These are phyloP conservation scores for Pleurozium schreberi DNA, from an alignment of 225 moss, liverwort and hornwort species.

Conservation along the genomic window DNA sequence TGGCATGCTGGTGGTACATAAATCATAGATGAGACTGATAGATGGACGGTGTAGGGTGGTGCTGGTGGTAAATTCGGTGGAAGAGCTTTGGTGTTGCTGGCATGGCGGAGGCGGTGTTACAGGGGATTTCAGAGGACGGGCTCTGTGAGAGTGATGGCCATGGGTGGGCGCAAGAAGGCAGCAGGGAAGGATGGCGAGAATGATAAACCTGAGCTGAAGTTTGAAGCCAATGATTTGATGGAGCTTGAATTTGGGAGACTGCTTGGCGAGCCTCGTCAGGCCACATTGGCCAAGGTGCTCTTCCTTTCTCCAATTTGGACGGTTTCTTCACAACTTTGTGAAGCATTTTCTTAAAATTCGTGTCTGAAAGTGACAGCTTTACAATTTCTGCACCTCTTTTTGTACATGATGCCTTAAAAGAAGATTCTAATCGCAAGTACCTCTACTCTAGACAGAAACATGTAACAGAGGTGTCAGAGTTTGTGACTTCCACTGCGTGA, in stretches of 20 bases:
- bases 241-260: conserved; percentile 72
- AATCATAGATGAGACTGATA: neutral
- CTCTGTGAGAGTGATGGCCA: conserved; percentile 16
- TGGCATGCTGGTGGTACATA: neutral
- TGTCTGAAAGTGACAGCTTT: neutral
- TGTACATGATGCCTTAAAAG: neutral
- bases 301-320: neutral
- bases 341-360: neutral
- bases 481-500: no score
- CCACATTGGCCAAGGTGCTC: conserved; percentile 60
- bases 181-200: conserved; percentile 4
- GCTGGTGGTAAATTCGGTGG: conserved; percentile 1
- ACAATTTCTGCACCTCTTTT: neutral
- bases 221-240: conserved; percentile 56
- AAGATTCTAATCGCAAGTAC: neutral
- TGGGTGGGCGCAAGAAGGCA: conserved; percentile 26
- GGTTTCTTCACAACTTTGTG: neutral
- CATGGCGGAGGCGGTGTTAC: conserved; percentile 12
- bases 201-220: conserved; percentile 33
- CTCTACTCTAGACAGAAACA: neutral
- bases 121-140: conserved; percentile 3
- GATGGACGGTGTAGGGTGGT: conserved; percentile 15
- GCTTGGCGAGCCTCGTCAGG: conserved; percentile 66
- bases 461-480: neutral
- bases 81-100: neutral